Evolutionary conservation across 176 grass and related monocot genomes (phyloP).

Genomic region (Aechmea fasciata): DNA sequence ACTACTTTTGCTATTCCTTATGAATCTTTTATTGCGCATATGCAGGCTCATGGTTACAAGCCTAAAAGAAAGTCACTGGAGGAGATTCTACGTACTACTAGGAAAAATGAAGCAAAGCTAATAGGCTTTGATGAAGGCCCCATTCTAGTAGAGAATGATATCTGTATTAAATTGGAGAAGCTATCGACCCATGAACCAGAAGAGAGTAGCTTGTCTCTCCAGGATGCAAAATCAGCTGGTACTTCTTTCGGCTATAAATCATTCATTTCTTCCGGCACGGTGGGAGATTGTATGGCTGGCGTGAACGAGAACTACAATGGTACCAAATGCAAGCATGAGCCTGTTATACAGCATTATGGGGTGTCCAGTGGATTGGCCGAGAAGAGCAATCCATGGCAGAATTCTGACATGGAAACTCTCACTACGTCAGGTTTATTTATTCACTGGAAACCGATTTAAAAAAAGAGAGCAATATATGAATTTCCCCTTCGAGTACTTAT

Average conservation of each 20-base stretch:
- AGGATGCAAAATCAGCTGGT: conserved; percentile 8
- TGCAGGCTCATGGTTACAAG: conserved; percentile 68
- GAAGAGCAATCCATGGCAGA: conserved; percentile 26
- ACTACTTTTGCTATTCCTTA: conserved; percentile 6
- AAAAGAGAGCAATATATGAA: too few relatives aligned
- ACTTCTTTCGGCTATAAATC: conserved; percentile 4
- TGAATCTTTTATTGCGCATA: conserved; percentile 9
- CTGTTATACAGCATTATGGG: conserved; percentile 17
- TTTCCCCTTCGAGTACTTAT: too few relatives aligned
- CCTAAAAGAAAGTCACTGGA: conserved; percentile 78
- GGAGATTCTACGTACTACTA: conserved; percentile 46
- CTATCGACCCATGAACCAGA: conserved; percentile 15
- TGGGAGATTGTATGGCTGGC: conserved; percentile 16
- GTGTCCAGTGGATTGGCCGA: conserved; percentile 7
- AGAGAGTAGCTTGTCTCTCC: conserved; percentile 10
- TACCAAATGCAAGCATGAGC: conserved; percentile 17
- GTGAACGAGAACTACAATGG: conserved; percentile 16
- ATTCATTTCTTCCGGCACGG: conserved; percentile 11
- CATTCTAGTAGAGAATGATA: conserved; percentile 33
- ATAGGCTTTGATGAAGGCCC: conserved; percentile 86
- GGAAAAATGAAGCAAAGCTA: conserved; percentile 55
- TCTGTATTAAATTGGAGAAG: conserved; percentile 23
- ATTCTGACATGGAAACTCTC: conserved; percentile 30
- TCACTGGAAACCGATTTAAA: not conserved
- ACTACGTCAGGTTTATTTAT: not conserved